Percentiles rank a stretch among this genome's conserved stretches.
phyloP scores from a whole-genome alignment of 495 filamentous ascomycete species.

The Tuber melanosporum region DNA sequence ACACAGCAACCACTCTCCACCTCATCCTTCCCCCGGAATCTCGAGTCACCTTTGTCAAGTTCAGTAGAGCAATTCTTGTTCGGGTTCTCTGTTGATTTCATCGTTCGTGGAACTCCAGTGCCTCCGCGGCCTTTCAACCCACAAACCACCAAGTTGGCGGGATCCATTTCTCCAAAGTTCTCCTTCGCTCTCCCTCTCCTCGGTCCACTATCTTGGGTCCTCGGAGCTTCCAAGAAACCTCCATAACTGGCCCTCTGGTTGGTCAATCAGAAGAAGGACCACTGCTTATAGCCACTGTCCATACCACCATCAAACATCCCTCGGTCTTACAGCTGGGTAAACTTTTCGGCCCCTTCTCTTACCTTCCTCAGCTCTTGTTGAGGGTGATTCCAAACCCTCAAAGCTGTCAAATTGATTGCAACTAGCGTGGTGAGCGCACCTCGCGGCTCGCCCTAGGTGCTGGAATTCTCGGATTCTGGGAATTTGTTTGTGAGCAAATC shows the following conservation, averaged over 20 bases:
- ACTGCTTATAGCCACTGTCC: constrained; percentile 8
- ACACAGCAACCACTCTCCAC: not conserved
- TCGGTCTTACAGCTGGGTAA: constrained; percentile 25
- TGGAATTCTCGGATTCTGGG: not conserved
- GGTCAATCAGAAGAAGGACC: constrained; percentile 19
- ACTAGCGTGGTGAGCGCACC: constrained; percentile 30
- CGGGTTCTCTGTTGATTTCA: constrained; percentile 3
- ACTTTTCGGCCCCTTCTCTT: constrained; percentile 23
- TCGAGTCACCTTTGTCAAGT: not conserved
- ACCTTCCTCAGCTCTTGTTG: constrained; percentile 41
- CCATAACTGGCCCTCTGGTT: constrained; percentile 70
- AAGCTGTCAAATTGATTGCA: constrained; percentile 28
- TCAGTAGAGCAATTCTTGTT: constrained; percentile 14
- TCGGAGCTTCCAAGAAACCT: constrained; percentile 94
- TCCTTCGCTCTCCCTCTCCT: constrained; percentile 87
- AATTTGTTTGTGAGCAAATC: not conserved
- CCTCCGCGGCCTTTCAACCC: constrained; percentile 36
- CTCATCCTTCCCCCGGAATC: not conserved
- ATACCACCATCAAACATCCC: constrained; percentile 11
- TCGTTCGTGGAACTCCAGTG: constrained; percentile 28
- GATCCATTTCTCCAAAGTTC: constrained; percentile 64
- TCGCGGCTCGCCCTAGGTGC: constrained; percentile 28
- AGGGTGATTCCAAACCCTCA: constrained; percentile 46
- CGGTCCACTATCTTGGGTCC: constrained; percentile 83
- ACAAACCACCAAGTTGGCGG: constrained; percentile 92